Conservation (phyloP, 1,139 yeast species). For the Scheffersomyces lignicola region DNA sequence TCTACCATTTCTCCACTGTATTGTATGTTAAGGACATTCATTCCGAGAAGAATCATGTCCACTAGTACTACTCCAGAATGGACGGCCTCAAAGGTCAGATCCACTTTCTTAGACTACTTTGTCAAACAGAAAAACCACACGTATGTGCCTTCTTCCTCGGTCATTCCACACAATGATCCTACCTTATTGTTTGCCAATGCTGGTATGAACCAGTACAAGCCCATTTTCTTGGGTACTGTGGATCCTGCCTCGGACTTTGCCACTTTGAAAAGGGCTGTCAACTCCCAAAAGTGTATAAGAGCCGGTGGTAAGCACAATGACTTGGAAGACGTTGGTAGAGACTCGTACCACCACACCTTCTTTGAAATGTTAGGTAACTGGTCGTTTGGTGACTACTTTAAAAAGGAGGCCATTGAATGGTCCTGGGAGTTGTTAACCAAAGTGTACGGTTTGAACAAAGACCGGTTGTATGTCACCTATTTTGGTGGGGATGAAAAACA, state of each 20-base stretch:
- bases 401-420: conserved; percentile 83
- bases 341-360: conserved; percentile 96
- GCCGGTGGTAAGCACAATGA: conserved; percentile 99
- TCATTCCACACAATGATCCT: conserved; percentile 97
- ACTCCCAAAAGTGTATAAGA: conserved; percentile 97
- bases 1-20: neutral
- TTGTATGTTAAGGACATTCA: conserved; percentile 7
- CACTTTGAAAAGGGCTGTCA: conserved; percentile 81
- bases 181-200: conserved; percentile 94
- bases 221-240: conserved; percentile 93
- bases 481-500: conserved; percentile 86
- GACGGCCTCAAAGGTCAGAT: conserved; percentile 79
- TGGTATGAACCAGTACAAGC: conserved; percentile 98
- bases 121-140: conserved; percentile 63
- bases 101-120: conserved; percentile 82
- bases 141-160: conserved; percentile 89
- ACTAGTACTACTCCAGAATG: conserved; percentile 34
- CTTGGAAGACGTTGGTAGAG: conserved; percentile 97
- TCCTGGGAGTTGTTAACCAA: conserved; percentile 90
- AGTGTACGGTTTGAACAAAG: conserved; percentile 74
- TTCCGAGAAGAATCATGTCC: conserved; percentile 11
- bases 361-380: conserved; percentile 99
- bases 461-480: conserved; percentile 89
- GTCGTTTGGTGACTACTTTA: conserved; percentile 99
- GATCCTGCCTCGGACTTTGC: conserved; percentile 91